Evolutionary conservation across 2,329 filamentous ascomycete genomes (phyloP), one percentile per base, ranked within the genome.

Genomic region (Knufia petricola): DNA sequence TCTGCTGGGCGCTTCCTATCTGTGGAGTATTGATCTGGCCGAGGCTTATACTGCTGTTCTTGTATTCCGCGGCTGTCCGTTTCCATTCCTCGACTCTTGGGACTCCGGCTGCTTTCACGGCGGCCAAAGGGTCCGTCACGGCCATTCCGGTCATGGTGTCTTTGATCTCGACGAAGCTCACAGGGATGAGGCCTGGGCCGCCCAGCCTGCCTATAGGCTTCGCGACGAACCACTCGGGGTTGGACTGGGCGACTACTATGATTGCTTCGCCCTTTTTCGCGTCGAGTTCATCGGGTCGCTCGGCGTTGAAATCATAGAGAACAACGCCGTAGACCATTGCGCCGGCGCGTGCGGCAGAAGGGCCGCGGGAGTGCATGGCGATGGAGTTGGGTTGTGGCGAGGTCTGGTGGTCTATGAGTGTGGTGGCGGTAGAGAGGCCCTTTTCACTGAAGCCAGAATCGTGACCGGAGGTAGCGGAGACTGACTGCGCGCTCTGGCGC

Each of bases 21-120:
- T 47, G 44, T n/a, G 44, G 44, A 55, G 62, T 64, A 49, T 90
- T 87, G 58, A 94, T 90, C 67, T 90, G 94, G 57, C 92, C 92
- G 36, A 98, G 72, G 0, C 89, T 90, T 63, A 98, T 96, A 68
- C 92, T 96, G 65, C 89, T 95, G 65, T 96, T 95, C 73, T 98
- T 98, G 70, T 98, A 98, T 55, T 95, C 90, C 49, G 90, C 90
- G 0, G 92, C 89, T 87, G 95, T 95, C 70, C 94, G 94, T 73
- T 98, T 98, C 92, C 92, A 98, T 61, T 98, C 92, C 63, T 98
- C 92, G 2, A 98, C 92, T 60, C 83, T 84, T 10, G 92, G 92
- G 6, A 98, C 89, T 17, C 90, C 89, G 1, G 92, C 92, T 58
- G 83, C 82, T 59, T 81, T 79, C 49, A 98, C 87, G 1, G 92